Percentiles rank a stretch among this genome's conserved stretches.
These are phyloP conservation scores for Suhomyces guaymorum DNA, from an alignment of 1,139 yeast species.

Conservation along the genomic window DNA sequence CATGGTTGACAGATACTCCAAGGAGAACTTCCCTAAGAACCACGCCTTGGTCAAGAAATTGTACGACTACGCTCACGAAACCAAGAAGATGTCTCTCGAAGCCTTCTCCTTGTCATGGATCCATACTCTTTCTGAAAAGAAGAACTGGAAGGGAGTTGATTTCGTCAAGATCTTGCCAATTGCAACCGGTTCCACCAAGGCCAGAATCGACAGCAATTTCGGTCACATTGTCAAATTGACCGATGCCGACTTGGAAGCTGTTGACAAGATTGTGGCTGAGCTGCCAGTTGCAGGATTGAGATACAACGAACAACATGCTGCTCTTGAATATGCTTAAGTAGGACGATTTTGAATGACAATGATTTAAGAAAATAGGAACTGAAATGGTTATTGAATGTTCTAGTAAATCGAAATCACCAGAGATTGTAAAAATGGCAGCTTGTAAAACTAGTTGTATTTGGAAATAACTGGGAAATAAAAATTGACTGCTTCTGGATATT, in stretches of 20 bases:
- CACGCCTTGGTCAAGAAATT: constrained; percentile 40
- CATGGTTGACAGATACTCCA: constrained; percentile 57
- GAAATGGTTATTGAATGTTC: too few species aligned
- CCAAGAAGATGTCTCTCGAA: constrained; percentile 53
- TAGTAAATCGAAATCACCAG: too few species aligned
- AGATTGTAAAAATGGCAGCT: too few species aligned
- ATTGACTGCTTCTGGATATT: too few species aligned
- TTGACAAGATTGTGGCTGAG: constrained; percentile 43
- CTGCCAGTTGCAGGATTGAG: constrained; percentile 52
- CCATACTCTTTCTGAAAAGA: constrained; percentile 34
- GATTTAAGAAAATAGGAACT: too few species aligned
- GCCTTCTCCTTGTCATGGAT: constrained; percentile 79
- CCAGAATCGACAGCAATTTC: constrained; percentile 61
- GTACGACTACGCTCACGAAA: constrained; percentile 51
- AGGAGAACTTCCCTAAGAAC: constrained; percentile 58
- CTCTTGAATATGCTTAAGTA: constrained; percentile 7
- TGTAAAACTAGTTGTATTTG: too few species aligned
- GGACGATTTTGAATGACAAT: too few species aligned
- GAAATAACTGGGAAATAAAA: too few species aligned
- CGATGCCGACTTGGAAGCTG: constrained; percentile 52
- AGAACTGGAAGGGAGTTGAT: constrained; percentile 32
- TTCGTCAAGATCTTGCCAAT: constrained; percentile 65
- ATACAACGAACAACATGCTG: constrained; percentile 31
- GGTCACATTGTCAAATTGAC: constrained; percentile 44
- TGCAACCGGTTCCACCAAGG: constrained; percentile 67